Conservation (phyloP, 768 basidiomycete species). For the Leccinum arenicola region DNA sequence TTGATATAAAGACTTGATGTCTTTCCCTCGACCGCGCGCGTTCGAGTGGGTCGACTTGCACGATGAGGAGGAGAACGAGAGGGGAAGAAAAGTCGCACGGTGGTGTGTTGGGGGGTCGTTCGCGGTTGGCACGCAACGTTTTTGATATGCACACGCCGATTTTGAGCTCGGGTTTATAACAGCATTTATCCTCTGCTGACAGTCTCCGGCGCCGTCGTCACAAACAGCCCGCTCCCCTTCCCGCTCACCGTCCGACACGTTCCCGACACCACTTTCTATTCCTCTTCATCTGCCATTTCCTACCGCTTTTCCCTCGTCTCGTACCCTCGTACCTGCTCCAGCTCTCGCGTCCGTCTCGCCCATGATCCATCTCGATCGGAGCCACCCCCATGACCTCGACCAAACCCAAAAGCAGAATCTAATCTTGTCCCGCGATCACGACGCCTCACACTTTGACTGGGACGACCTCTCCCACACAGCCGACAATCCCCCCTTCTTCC, state of each 20-base stretch:
- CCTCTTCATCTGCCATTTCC: background rate
- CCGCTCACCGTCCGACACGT: conserved; percentile 7
- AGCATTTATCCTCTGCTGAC: conserved; percentile 20
- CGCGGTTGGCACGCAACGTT: conserved; percentile 21
- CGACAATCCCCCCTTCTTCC: conserved; percentile 25
- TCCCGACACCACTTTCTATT: background rate
- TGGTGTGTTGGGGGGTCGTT: conserved; percentile 13
- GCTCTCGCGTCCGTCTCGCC: conserved; percentile 5
- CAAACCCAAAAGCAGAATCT: conserved; percentile 41
- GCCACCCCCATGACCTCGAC: conserved; percentile 41
- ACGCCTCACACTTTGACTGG: conserved; percentile 36
- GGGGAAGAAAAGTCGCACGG: conserved; percentile 29
- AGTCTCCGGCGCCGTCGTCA: conserved; percentile 2
- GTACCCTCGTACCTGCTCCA: background rate
- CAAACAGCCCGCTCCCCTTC: background rate
- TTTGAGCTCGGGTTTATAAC: conserved; percentile 33
- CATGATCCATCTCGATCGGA: conserved; percentile 57
- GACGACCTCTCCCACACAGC: conserved; percentile 27
- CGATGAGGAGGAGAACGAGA: conserved; percentile 5
- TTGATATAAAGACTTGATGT: conserved; percentile 11
- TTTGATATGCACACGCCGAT: conserved; percentile 34
- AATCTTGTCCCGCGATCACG: conserved; percentile 38
- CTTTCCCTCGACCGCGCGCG: too few species aligned
- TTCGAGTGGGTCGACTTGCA: too few species aligned
- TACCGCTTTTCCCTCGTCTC: background rate